A percentile compares a stretch with the other conserved stretches of the same genome.
phyloP scores from a whole-genome alignment of 2,329 filamentous ascomycete species.

The Amesomyces nigricolor region DNA sequence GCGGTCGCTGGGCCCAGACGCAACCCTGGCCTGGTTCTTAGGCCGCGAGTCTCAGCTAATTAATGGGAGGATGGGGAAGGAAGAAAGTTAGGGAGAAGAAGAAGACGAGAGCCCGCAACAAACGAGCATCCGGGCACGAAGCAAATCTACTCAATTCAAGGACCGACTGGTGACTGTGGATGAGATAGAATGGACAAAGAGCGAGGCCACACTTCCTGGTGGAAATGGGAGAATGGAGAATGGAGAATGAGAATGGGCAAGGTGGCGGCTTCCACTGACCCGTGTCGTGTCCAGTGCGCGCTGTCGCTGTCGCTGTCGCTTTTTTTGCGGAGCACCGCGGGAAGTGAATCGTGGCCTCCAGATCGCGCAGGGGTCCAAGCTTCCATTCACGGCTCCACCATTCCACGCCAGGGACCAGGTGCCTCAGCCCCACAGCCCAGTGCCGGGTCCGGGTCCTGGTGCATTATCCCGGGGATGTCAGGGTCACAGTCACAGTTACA shows the following conservation, averaged over 20 bases:
- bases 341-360: constrained; percentile 36
- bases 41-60: not conserved
- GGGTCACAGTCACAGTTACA: too few relatives aligned
- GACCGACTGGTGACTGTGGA: not conserved
- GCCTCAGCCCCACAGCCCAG: not conserved
- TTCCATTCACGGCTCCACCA: constrained; percentile 6
- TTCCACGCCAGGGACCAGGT: not conserved
- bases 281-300: not conserved
- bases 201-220: constrained; percentile 1
- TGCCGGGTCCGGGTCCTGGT: too few relatives aligned
- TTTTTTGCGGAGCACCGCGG: constrained; percentile 16
- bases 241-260: constrained; percentile 3
- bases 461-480: too few relatives aligned
- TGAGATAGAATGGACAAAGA: constrained; percentile 9
- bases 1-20: constrained; percentile 18
- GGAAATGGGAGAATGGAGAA: constrained; percentile 6
- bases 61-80: not conserved
- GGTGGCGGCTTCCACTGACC: constrained; percentile 22
- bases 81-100: not conserved
- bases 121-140: not conserved
- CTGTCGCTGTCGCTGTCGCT: not conserved
- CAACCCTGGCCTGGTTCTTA: not conserved
- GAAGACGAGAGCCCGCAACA: not conserved
- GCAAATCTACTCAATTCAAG: not conserved
- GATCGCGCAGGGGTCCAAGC: constrained; percentile 29